Evolutionary conservation across 2,329 filamentous ascomycete species (phyloP), one percentile per base, ranked within the genome.

Genomic region (Fusarium temperatum): DNA sequence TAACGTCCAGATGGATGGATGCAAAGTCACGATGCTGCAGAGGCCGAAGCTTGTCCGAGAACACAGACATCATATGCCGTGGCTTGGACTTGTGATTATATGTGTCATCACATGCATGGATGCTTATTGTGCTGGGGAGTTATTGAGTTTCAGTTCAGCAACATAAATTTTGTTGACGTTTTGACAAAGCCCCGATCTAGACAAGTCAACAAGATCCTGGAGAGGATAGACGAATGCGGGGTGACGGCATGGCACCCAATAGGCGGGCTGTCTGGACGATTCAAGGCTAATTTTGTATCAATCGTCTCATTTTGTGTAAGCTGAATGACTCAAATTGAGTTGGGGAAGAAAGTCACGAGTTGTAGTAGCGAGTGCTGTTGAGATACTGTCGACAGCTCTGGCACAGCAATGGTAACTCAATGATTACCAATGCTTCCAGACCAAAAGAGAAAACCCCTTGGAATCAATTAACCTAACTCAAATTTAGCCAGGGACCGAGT

Each of bases 231-330:
- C 45, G 51, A 70, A 70, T 75, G 72, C 72, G 72, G 72, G 72
- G 72, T 73, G 72, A 59, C 58, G 60, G 68, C 60, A 72, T 70
- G 65, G 42, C 54, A 66, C 53, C 71, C 71, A 74, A 75, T 73
- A 64, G 61, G 64, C 58, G 60, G 63, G 55, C 42, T 55, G 36
- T 28, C 50, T 45, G 36, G 26, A 59, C 22, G n/a, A 53, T 18
- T 56, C 10, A 42, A 51, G 38, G 57, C 22, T 50, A 45, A 45
- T 24, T 36, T 68, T 65, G 42, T 35, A 35, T 48, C 18, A 24
- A 26, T 55, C 42, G 35, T 32, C 51, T 66, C 38, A 20, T 47
- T 32, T 26, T 20, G n/a, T 36, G 32, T 59, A 18, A 58, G 36
- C 50, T 38, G 51, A 72, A 55, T 41, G 48, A 66, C 36, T 60